phyloP scores from a whole-genome alignment of 2,329 filamentous ascomycete species.

The Microsporum canis region DNA sequence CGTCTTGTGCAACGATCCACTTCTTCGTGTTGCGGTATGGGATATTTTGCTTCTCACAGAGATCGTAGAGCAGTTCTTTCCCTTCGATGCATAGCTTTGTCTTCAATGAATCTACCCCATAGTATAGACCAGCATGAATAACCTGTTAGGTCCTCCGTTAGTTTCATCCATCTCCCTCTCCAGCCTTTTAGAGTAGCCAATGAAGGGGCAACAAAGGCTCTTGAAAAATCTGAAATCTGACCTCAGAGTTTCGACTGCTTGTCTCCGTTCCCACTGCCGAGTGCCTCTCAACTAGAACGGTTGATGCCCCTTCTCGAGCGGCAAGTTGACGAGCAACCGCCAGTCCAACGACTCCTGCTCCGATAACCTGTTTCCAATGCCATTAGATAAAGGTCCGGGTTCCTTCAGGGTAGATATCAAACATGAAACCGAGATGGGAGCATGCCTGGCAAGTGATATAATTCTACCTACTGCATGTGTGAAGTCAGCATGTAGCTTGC shows the following conservation, averaged over 20 bases:
- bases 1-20: constrained; percentile 86
- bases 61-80: constrained; percentile 62
- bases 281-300: constrained; percentile 73
- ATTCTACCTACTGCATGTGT: constrained; percentile 44
- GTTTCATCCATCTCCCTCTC: not conserved
- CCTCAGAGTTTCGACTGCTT: constrained; percentile 79
- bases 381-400: not conserved
- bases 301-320: constrained; percentile 47
- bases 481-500: constrained; percentile 43
- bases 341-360: constrained; percentile 65
- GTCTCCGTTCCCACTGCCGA: constrained; percentile 68
- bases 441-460: not conserved
- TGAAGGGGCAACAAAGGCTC: not conserved
- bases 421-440: not conserved
- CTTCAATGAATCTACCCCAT: constrained; percentile 65
- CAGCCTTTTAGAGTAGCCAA: not conserved
- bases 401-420: not conserved
- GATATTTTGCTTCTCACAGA: constrained; percentile 58
- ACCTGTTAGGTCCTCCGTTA: constrained; percentile 43
- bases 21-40: constrained; percentile 69
- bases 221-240: constrained; percentile 18
- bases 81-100: constrained; percentile 71
- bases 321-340: constrained; percentile 66
- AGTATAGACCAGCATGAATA: constrained; percentile 92
- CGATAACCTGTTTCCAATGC: constrained; percentile 43